A percentile compares a stretch with the other conserved stretches of the same genome.
Conservation (phyloP, 1,284 basidiomycete species). For the Cryptococcus deneoformans region DNA sequence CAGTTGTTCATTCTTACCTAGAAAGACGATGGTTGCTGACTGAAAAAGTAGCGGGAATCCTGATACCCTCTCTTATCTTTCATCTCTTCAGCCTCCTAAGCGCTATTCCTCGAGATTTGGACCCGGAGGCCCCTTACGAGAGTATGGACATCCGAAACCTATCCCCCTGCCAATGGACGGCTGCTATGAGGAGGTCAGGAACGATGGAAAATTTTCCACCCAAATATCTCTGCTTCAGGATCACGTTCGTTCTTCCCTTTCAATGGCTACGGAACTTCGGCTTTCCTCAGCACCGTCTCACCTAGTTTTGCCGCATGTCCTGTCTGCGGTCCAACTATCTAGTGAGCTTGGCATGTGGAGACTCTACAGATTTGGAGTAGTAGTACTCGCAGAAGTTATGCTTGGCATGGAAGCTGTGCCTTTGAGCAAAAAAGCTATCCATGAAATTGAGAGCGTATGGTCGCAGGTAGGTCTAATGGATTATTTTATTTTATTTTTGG, state of each 20-base stretch:
- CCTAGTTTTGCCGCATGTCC: conserved; percentile 30
- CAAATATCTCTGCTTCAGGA: conserved; percentile 24
- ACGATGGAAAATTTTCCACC: conserved; percentile 3
- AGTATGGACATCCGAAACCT: conserved; percentile 8
- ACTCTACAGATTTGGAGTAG: conserved; percentile 29
- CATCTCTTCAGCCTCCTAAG: conserved; percentile 16
- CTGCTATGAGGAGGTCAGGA: too few relatives aligned
- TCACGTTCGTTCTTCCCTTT: conserved; percentile 19
- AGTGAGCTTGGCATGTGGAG: conserved; percentile 30
- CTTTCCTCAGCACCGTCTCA: conserved; percentile 24
- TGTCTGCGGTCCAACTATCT: conserved; percentile 32
- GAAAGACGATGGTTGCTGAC: neutral
- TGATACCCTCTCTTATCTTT: conserved; percentile 7
- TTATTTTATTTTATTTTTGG: neutral
- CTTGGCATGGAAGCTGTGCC: conserved; percentile 30
- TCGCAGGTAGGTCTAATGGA: conserved; percentile 16
- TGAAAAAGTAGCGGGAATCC: neutral
- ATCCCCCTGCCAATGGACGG: neutral
- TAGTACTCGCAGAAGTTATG: conserved; percentile 35
- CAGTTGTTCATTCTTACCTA: conserved; percentile 1
- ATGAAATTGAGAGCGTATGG: conserved; percentile 22
- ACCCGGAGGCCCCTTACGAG: conserved; percentile 14
- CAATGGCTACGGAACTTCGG: conserved; percentile 23
- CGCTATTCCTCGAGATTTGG: conserved; percentile 5
- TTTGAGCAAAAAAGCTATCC: conserved; percentile 22